A percentile compares a stretch with the other conserved stretches of the same genome.
phyloP scores from a whole-genome alignment of 1,284 basidiomycete species.

The Fomitopsis palustris region DNA sequence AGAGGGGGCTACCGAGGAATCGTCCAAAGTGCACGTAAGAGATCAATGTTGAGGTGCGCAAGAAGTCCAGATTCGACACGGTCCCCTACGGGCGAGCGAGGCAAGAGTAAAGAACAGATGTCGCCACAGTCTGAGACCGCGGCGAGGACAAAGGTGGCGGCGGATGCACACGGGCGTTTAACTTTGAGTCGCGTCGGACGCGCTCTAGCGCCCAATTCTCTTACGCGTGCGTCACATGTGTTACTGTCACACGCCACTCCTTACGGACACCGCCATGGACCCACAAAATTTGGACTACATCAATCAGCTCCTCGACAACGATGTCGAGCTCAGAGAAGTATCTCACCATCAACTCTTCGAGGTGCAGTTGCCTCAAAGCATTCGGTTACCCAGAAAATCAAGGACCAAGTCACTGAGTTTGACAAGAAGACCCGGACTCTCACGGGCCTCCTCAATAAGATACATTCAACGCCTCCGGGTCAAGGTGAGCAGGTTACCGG shows the following conservation, averaged over 20 bases:
- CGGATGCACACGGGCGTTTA: neutral
- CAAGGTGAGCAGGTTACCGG: constrained; percentile 40
- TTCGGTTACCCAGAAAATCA: constrained; percentile 57
- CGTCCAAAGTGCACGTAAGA: too few species aligned
- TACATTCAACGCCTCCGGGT: constrained; percentile 67
- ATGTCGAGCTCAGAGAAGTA: constrained; percentile 52
- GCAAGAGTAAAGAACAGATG: too few species aligned
- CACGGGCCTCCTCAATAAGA: constrained; percentile 64
- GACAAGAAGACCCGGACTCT: constrained; percentile 71
- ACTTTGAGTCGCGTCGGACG: neutral
- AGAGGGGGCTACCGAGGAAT: too few species aligned
- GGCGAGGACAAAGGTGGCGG: neutral
- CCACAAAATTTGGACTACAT: constrained; percentile 48
- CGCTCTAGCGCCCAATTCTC: neutral
- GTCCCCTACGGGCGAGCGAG: too few species aligned
- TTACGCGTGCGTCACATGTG: constrained; percentile 6
- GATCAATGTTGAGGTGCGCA: too few species aligned
- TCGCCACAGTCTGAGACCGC: too few species aligned
- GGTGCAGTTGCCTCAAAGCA: constrained; percentile 5
- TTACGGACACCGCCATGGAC: constrained; percentile 42
- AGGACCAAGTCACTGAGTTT: constrained; percentile 65
- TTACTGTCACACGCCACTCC: constrained; percentile 1
- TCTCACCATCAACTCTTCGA: constrained; percentile 7
- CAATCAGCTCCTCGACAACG: constrained; percentile 49
- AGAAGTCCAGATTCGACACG: too few species aligned